Percentiles rank a stretch among this genome's conserved stretches.
phyloP scores from a whole-genome alignment of 1,284 basidiomycete genomes.

The Puccinia novopanici region DNA sequence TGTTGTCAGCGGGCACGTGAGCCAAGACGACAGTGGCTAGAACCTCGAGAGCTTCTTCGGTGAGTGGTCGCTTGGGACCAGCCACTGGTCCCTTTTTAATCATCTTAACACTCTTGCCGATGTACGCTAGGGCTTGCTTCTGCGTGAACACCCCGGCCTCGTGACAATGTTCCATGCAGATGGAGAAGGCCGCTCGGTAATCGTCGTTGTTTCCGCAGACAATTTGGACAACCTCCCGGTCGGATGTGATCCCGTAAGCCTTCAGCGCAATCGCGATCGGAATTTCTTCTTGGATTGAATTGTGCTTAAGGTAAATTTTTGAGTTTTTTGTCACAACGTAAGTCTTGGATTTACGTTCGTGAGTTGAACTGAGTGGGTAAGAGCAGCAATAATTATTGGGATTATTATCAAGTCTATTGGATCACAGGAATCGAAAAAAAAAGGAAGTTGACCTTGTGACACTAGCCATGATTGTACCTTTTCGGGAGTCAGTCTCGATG shows the following conservation, averaged over 20 bases:
- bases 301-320: conserved; percentile 94
- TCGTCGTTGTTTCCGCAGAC: conserved; percentile 89
- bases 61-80: conserved; percentile 70
- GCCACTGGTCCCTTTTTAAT: conserved; percentile 70
- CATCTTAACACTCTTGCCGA: conserved; percentile 87
- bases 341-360: conserved; percentile 97
- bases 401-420: background rate
- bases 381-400: background rate
- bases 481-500: conserved; percentile 81
- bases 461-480: conserved; percentile 89
- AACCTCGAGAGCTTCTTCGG: conserved; percentile 94
- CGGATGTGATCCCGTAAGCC: conserved; percentile 91
- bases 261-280: conserved; percentile 96
- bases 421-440: background rate
- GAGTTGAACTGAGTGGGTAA: conserved; percentile 72
- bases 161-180: conserved; percentile 85
- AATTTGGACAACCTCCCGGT: conserved; percentile 94
- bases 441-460: conserved; percentile 73
- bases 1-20: conserved; percentile 86
- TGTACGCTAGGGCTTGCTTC: conserved; percentile 92
- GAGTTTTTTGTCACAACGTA: conserved; percentile 94
- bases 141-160: conserved; percentile 82
- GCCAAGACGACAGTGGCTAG: conserved; percentile 95
- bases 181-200: conserved; percentile 83
- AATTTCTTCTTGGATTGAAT: conserved; percentile 95